Evolutionary conservation across 352 stramenopile genomes (phyloP).

Genomic region (Lagenidium sp.): DNA sequence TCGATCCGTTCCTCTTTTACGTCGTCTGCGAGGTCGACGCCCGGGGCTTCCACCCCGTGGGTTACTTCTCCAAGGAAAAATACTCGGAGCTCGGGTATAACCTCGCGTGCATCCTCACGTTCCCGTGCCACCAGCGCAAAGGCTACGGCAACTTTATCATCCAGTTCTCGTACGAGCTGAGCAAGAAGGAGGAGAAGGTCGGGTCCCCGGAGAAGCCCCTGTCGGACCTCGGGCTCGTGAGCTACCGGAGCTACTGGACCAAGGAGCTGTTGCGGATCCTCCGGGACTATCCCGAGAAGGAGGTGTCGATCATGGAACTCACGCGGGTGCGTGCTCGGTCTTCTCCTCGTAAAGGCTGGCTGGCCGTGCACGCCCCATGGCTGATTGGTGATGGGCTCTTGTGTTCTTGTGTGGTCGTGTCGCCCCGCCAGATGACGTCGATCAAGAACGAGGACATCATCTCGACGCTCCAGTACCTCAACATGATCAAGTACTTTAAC

Average conservation of each 20-base stretch:
- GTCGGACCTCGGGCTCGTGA: conserved; percentile 97
- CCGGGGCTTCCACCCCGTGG: conserved; percentile 91
- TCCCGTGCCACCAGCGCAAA: conserved; percentile 97
- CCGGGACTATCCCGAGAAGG: conserved; percentile 59
- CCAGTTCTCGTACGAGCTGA: conserved; percentile 98
- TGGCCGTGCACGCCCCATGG: no score
- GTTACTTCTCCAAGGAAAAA: conserved; percentile 99
- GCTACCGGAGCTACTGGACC: conserved; percentile 99
- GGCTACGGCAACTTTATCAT: conserved; percentile 99
- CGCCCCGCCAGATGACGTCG: conserved; percentile 40
- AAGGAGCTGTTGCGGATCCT: conserved; percentile 93
- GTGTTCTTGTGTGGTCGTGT: neutral
- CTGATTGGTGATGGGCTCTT: neutral
- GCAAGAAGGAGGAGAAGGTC: conserved; percentile 96
- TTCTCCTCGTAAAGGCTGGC: neutral
- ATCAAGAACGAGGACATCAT: conserved; percentile 99
- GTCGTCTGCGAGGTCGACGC: conserved; percentile 94
- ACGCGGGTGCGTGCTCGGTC: conserved; percentile 66
- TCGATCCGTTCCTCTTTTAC: conserved; percentile 99
- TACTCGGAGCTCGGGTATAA: conserved; percentile 98
- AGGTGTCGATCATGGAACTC: conserved; percentile 95
- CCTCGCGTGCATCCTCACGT: conserved; percentile 99
- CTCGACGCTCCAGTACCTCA: conserved; percentile 94
- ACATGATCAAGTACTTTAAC: conserved; percentile 99
- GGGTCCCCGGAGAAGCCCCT: conserved; percentile 99